Base-by-base conservation (phyloP, 768 basidiomycete genomes). In the Mrakia gelida region DNA sequence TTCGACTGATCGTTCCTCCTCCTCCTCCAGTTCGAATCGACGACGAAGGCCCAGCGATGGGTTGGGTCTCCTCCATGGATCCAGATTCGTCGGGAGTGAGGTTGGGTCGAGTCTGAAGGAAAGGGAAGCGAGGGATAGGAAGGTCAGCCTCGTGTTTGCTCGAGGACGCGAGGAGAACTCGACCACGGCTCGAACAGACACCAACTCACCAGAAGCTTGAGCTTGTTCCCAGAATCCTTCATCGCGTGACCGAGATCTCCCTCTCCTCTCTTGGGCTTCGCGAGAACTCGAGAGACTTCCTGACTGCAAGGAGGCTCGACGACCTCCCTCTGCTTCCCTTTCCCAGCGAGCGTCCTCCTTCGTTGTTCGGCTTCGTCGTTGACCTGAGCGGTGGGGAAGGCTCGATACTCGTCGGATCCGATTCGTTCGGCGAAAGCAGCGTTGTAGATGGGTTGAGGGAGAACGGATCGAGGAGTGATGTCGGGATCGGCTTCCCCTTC, bases 381-480 rank as follows among this genome's bases (percentile, higher is more conserved):
- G 30, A 65, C 38, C 32, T 65, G 32, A 38, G 34, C 67, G 0
- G 13, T 8, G 7, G 67, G 4, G 23, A 38, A 70, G 1, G 41
- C 34, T n/a, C 21, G 11, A 23, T 70, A 70, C 38, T n/a, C 34
- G 23, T 70, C 32, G 6, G 34, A n/a, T 21, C 34, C 67, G 26
- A 41, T 16, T 41, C 34, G 32, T 41, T 43, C 26, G 38, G 67
- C 67, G 67, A 70, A 70, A 21, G 67, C 67, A 4, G 67, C 67
- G 38, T 70, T 70, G 38, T 26, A 70, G 38, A 70, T 70, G 34
- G 67, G 67, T n/a, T 70, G 67, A 45, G 67, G 38, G 13, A 70
- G 38, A 3, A 70, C 67, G 23, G 38, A 70, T 43, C n/a, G 34
- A n/a, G 67, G 41, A 18, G 67, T 38, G 34, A 41, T n/a, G 41